These are phyloP conservation scores for Wickerhamiella cacticola DNA, from an alignment of 805 yeast species.

Conservation along the genomic window DNA sequence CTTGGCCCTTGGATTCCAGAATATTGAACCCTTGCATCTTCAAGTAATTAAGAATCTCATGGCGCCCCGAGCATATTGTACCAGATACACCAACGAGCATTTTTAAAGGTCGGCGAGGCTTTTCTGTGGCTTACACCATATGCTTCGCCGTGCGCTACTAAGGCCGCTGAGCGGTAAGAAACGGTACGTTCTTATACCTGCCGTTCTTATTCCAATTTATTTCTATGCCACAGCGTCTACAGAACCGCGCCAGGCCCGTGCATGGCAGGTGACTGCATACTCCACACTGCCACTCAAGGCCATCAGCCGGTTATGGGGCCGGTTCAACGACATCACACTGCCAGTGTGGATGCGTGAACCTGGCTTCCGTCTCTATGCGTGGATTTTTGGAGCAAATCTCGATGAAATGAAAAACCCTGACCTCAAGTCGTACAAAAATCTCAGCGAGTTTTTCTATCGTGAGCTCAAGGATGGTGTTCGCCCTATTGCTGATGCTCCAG, in stretches of 20 bases:
- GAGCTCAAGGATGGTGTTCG: slow-evolving; percentile 64
- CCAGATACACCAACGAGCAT: slow-evolving; percentile 76
- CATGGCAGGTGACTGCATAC: slow-evolving; percentile 86
- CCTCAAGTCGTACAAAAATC: slow-evolving; percentile 58
- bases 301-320: slow-evolving; percentile 90
- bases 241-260: slow-evolving; percentile 40
- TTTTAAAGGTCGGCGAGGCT: background rate
- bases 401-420: slow-evolving; percentile 82
- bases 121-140: slow-evolving; percentile 5
- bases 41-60: slow-evolving; percentile 49
- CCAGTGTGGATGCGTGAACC: slow-evolving; percentile 85
- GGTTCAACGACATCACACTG: slow-evolving; percentile 63
- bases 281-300: slow-evolving; percentile 84
- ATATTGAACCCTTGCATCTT: slow-evolving; percentile 40
- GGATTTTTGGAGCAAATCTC: slow-evolving; percentile 73
- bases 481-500: slow-evolving; percentile 52
- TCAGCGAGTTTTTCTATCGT: slow-evolving; percentile 86
- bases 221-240: background rate
- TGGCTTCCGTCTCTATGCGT: slow-evolving; percentile 65
- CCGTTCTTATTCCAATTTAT: slow-evolving; percentile 3
- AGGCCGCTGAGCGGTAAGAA: background rate
- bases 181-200: background rate
- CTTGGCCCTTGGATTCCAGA: slow-evolving; percentile 29
- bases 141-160: slow-evolving; percentile 3
- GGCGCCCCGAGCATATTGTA: slow-evolving; percentile 52